A percentile compares a stretch with the other conserved stretches of the same genome.
phyloP scores from a whole-genome alignment of 345 rosid species.

The Salix koriyanagi region DNA sequence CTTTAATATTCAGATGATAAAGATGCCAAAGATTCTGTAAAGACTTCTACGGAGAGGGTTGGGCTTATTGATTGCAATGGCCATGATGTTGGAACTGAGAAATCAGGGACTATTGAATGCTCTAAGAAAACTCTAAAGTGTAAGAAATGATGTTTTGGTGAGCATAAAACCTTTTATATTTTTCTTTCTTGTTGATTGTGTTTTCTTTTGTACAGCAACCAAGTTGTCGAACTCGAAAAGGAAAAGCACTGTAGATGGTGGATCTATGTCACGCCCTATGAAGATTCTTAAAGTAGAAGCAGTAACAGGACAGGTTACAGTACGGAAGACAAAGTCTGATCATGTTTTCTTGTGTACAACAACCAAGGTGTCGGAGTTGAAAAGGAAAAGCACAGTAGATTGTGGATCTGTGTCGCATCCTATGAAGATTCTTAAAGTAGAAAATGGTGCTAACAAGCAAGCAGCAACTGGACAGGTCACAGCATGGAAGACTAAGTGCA shows the following conservation, averaged over 20 bases:
- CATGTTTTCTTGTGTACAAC: slow-evolving; percentile 24
- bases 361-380: slow-evolving; percentile 39
- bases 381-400: slow-evolving; percentile 43
- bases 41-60: slow-evolving; percentile 31
- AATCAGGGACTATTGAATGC: slow-evolving; percentile 20
- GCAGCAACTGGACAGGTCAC: slow-evolving; percentile 29
- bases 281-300: slow-evolving; percentile 40
- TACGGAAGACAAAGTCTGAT: slow-evolving; percentile 24
- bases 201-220: neutral
- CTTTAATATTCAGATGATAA: slow-evolving; percentile 28
- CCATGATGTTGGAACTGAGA: slow-evolving; percentile 33
- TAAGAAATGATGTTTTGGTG: slow-evolving; percentile 9
- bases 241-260: slow-evolving; percentile 37
- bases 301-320: slow-evolving; percentile 26
- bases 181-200: neutral
- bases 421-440: slow-evolving; percentile 37
- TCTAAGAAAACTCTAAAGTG: slow-evolving; percentile 37
- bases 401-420: slow-evolving; percentile 27
- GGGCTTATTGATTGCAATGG: slow-evolving; percentile 21
- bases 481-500: slow-evolving; percentile 23
- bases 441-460: slow-evolving; percentile 30
- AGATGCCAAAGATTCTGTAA: slow-evolving; percentile 26
- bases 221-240: slow-evolving; percentile 47
- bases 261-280: slow-evolving; percentile 21
- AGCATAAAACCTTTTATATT: neutral